Percentiles rank a stretch among this genome's conserved stretches.
Evolutionary conservation across 2,329 filamentous ascomycete species (phyloP).

Genomic region (Botryosphaeria dothidea): DNA sequence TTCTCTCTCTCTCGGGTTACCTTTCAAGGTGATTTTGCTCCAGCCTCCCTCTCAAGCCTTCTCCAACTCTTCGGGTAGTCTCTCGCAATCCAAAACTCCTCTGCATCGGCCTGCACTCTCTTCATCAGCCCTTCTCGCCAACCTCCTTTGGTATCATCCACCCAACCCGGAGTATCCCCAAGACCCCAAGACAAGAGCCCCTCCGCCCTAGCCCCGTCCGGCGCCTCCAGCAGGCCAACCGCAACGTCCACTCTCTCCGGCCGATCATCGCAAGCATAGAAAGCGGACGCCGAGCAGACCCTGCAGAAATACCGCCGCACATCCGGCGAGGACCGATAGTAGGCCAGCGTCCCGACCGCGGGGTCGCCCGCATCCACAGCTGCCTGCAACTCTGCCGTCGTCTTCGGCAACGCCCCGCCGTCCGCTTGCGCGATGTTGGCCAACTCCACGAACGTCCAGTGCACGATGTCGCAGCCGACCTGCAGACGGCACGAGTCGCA

Average conservation of each 20-base stretch:
- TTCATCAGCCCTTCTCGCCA: conserved; percentile 43
- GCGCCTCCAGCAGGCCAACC: conserved; percentile 46
- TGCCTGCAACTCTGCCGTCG: conserved; percentile 34
- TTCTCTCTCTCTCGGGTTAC: no score
- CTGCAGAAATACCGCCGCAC: conserved; percentile 54
- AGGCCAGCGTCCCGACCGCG: conserved; percentile 45
- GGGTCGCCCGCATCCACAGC: conserved; percentile 39
- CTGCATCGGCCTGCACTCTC: conserved; percentile 34
- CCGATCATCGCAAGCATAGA: conserved; percentile 45
- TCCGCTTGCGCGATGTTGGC: conserved; percentile 39
- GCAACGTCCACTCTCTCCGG: conserved; percentile 47
- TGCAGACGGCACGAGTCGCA: conserved; percentile 52
- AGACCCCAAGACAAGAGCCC: conserved; percentile 45
- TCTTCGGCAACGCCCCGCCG: conserved; percentile 31
- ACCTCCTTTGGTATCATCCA: conserved; percentile 40
- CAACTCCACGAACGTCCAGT: conserved; percentile 49
- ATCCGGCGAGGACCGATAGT: conserved; percentile 46
- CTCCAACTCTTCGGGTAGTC: conserved; percentile 38
- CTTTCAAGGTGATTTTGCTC: not conserved
- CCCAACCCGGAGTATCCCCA: conserved; percentile 35
- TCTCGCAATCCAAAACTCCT: conserved; percentile 37
- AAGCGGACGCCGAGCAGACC: conserved; percentile 49
- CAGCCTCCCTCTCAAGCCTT: conserved; percentile 23
- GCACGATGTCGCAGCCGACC: conserved; percentile 45
- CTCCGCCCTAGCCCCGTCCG: conserved; percentile 51